Conservation (phyloP, 2,329 filamentous ascomycete species). For the Cladosporium sphaerospermum region DNA sequence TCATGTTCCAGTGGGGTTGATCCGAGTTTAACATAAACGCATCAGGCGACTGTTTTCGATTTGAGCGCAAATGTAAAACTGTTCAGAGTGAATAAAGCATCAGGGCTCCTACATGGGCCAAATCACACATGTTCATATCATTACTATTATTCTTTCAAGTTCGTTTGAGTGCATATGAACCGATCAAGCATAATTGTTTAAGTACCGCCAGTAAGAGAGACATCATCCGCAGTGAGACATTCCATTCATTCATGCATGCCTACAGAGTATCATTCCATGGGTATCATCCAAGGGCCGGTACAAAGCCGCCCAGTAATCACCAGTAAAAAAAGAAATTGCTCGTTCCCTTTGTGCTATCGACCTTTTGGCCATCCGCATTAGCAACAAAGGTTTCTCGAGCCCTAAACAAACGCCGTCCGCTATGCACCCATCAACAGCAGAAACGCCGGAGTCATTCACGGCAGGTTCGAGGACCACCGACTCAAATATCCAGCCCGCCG, state of each 20-base stretch:
- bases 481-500: conserved; percentile 21
- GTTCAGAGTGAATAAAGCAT: neutral
- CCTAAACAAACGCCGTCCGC: conserved; percentile 18
- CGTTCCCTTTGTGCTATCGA: neutral
- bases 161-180: too few species aligned
- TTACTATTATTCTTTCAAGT: too few species aligned
- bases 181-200: too few species aligned
- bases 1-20: conserved; percentile 45
- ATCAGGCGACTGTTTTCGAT: neutral
- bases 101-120: too few species aligned
- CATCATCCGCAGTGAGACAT: too few species aligned
- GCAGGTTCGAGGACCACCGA: neutral
- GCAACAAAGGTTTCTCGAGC: neutral
- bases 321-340: neutral
- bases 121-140: too few species aligned
- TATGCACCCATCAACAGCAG: conserved; percentile 14
- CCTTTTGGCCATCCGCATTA: neutral
- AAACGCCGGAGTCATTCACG: neutral
- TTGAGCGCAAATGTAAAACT: neutral
- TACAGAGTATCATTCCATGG: conserved; percentile 2
- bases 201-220: too few species aligned
- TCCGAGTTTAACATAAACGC: too few species aligned
- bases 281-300: conserved; percentile 7
- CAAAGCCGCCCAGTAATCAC: neutral
- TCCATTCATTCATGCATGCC: too few species aligned